These are phyloP conservation scores for Salinomyces thailandicus DNA, from an alignment of 2,329 filamentous ascomycete genomes.

Conservation along the genomic window DNA sequence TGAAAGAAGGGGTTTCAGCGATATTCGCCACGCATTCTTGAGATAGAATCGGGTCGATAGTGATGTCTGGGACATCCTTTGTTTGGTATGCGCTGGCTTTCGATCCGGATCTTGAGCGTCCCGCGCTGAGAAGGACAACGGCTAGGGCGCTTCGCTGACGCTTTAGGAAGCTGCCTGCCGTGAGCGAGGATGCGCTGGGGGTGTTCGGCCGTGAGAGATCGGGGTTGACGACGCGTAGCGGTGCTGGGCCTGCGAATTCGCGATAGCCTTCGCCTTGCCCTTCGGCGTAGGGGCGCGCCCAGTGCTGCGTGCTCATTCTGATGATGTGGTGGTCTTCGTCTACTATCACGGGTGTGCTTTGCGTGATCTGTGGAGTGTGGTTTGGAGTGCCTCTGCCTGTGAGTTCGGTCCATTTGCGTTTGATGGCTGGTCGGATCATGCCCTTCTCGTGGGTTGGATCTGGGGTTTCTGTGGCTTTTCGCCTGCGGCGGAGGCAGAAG, in stretches of 20 bases:
- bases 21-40: constrained; percentile 13
- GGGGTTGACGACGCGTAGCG: constrained; percentile 25
- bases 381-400: constrained; percentile 10
- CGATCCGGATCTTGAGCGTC: constrained; percentile 9
- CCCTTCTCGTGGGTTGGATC: constrained; percentile 7
- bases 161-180: constrained; percentile 13
- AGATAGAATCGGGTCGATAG: constrained; percentile 16
- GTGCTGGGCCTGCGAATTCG: constrained; percentile 18
- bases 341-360: constrained; percentile 13
- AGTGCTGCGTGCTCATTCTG: constrained; percentile 23
- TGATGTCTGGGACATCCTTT: constrained; percentile 9
- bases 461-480: constrained; percentile 3
- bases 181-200: constrained; percentile 12
- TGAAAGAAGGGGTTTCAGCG: constrained; percentile 13
- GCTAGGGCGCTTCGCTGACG: constrained; percentile 15
- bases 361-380: constrained; percentile 9
- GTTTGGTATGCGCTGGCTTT: constrained; percentile 4
- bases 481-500: constrained; percentile 17
- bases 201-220: constrained; percentile 19
- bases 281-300: constrained; percentile 24
- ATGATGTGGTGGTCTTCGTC: constrained; percentile 26
- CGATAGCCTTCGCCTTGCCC: constrained; percentile 23
- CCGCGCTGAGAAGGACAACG: constrained; percentile 7
- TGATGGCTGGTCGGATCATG: constrained; percentile 4
- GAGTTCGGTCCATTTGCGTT: constrained; percentile 9